A percentile compares a stretch with the other conserved stretches of the same genome.
phyloP scores from a whole-genome alignment of 1,139 yeast species.

The Taphrina populina region DNA sequence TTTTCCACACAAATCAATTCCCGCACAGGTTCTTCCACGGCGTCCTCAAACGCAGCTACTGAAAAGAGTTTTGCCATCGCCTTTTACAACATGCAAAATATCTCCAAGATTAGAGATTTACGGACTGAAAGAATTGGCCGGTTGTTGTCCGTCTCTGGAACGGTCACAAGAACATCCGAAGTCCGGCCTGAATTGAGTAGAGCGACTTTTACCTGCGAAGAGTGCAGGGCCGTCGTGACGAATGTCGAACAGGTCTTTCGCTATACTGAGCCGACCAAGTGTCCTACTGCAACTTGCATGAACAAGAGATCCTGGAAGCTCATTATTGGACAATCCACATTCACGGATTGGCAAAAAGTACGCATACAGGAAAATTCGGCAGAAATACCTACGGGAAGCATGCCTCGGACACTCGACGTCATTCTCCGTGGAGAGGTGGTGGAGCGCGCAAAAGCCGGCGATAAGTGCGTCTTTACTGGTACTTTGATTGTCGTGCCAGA shows the following conservation, averaged over 20 bases:
- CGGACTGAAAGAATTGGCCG: constrained; percentile 87
- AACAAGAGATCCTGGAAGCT: constrained; percentile 85
- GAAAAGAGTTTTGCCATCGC: constrained; percentile 87
- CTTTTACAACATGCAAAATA: constrained; percentile 79
- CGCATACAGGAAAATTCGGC: constrained; percentile 92
- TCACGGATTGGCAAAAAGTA: constrained; percentile 96
- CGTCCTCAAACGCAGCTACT: constrained; percentile 44
- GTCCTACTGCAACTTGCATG: constrained; percentile 82
- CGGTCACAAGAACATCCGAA: constrained; percentile 95
- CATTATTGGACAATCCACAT: constrained; percentile 77
- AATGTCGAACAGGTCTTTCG: constrained; percentile 91
- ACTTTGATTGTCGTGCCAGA: constrained; percentile 96
- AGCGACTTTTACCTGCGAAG: constrained; percentile 86
- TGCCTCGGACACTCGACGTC: constrained; percentile 97
- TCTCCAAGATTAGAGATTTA: constrained; percentile 83
- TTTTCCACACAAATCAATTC: constrained; percentile 29
- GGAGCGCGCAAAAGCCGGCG: constrained; percentile 97
- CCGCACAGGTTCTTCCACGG: constrained; percentile 40
- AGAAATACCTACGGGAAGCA: constrained; percentile 97
- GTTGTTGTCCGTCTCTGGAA: constrained; percentile 82
- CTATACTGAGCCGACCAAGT: constrained; percentile 91
- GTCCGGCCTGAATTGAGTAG: constrained; percentile 91
- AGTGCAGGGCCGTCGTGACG: constrained; percentile 80
- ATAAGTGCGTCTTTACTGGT: constrained; percentile 91
- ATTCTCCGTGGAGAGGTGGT: constrained; percentile 91